These are phyloP conservation scores for Zelopaecilomyces penicillatus DNA, from an alignment of 2,329 filamentous ascomycete genomes.

Conservation along the genomic window DNA sequence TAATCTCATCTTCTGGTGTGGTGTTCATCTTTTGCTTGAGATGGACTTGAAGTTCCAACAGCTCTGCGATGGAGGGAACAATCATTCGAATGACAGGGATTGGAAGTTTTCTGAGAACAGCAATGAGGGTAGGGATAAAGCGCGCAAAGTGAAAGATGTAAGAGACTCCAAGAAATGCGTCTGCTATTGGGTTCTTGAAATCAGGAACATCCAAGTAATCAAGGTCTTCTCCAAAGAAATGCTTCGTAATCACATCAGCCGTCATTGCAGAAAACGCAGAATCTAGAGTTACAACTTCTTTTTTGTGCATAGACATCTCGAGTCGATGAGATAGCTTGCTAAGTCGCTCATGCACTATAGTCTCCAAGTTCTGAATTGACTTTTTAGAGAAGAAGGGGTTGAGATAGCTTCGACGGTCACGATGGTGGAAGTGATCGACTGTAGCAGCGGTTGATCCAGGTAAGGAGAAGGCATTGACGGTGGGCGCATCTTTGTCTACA, in stretches of 20 bases:
- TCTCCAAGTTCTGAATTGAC: slow-evolving; percentile 9
- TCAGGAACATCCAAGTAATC: slow-evolving; percentile 9
- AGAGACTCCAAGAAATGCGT: slow-evolving; percentile 4
- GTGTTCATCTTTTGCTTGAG: slow-evolving; percentile 4
- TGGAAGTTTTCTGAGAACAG: slow-evolving; percentile 4
- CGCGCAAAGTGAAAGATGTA: slow-evolving; percentile 8
- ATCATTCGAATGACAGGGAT: slow-evolving; percentile 3
- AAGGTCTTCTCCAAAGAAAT: slow-evolving; percentile 11
- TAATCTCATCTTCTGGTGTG: slow-evolving; percentile 1
- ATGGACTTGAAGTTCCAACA: slow-evolving; percentile 4
- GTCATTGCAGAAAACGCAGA: slow-evolving; percentile 12
- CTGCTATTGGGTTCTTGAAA: slow-evolving; percentile 5
- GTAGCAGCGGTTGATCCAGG: slow-evolving; percentile 5
- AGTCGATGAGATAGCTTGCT: slow-evolving; percentile 3
- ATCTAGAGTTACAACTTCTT: slow-evolving; percentile 9
- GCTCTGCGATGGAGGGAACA: slow-evolving; percentile 6
- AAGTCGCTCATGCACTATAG: slow-evolving; percentile 11
- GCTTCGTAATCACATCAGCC: slow-evolving; percentile 12
- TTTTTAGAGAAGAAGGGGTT: slow-evolving; percentile 18
- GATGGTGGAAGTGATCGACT: slow-evolving; percentile 8
- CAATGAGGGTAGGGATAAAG: slow-evolving; percentile 8
- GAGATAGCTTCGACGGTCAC: slow-evolving; percentile 6
- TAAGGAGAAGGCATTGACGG: slow-evolving; percentile 3
- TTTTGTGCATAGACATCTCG: background rate
- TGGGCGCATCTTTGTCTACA: slow-evolving; percentile 1